Evolutionary conservation across 768 basidiomycete genomes (phyloP).

Genomic region (Serpula lacrymans): DNA sequence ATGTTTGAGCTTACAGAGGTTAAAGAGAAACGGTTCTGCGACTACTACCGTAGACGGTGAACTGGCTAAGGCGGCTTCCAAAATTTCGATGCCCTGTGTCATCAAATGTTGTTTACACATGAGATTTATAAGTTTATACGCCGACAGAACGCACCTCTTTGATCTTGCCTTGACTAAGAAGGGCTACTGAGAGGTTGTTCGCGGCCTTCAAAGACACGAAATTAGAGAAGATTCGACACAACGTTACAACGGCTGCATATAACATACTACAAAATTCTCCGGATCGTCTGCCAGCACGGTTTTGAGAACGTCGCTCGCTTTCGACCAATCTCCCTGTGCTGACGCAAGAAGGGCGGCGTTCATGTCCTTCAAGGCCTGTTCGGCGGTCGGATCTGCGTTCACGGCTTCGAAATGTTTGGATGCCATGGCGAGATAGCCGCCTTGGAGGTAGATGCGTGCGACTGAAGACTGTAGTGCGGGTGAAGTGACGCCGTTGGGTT

Average conservation of each 20-base stretch:
- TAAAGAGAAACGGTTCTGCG: constrained; percentile 83
- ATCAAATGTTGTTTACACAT: constrained; percentile 1
- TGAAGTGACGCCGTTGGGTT: constrained; percentile 35
- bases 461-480: constrained; percentile 65
- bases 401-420: constrained; percentile 47
- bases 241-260: not conserved
- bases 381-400: constrained; percentile 38
- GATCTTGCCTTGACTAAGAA: constrained; percentile 67
- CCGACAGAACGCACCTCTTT: constrained; percentile 50
- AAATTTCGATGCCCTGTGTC: constrained; percentile 60
- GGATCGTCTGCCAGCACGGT: constrained; percentile 48
- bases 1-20: constrained; percentile 57
- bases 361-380: constrained; percentile 49
- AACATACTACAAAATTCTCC: constrained; percentile 56
- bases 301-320: constrained; percentile 44
- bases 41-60: constrained; percentile 72
- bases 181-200: constrained; percentile 73
- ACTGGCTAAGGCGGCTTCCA: constrained; percentile 58
- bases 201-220: constrained; percentile 47
- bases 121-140: not conserved
- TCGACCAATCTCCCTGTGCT: constrained; percentile 69
- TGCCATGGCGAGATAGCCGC: constrained; percentile 61
- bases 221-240: no score
- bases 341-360: constrained; percentile 64
- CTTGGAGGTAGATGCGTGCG: constrained; percentile 72